Percentiles rank a stretch among this genome's conserved stretches.
phyloP scores from a whole-genome alignment of 2,329 filamentous ascomycete genomes.

The Cladosporium sp. region DNA sequence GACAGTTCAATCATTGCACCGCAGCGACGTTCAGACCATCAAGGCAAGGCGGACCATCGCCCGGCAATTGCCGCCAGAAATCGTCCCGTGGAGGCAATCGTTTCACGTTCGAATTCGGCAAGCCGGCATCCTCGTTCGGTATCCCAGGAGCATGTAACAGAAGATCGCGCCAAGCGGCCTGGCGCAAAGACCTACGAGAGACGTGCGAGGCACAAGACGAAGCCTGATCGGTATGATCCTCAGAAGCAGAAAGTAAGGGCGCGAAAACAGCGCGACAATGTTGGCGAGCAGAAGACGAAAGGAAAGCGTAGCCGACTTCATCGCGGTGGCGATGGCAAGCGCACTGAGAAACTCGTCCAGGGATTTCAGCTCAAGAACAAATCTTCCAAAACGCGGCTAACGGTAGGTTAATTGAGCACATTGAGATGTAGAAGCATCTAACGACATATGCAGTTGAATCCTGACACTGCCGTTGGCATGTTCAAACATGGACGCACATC shows the following conservation, averaged over 20 bases:
- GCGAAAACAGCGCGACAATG: conserved; percentile 15
- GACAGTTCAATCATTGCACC: conserved; percentile 26
- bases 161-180: neutral
- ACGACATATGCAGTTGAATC: conserved; percentile 36
- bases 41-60: neutral
- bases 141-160: neutral
- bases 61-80: neutral
- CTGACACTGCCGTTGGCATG: conserved; percentile 38
- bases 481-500: conserved; percentile 49
- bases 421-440: neutral
- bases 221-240: conserved; percentile 42
- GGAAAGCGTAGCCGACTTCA: conserved; percentile 32
- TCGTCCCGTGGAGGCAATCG: neutral
- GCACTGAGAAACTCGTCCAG: conserved; percentile 35
- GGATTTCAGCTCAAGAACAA: conserved; percentile 45
- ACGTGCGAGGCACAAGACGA: conserved; percentile 44
- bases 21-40: neutral
- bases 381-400: conserved; percentile 40
- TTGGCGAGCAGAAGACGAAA: conserved; percentile 19
- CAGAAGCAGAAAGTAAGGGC: conserved; percentile 32
- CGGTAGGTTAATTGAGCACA: conserved; percentile 32
- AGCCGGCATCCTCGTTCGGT: neutral
- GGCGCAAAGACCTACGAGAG: conserved; percentile 35
- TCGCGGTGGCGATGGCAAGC: conserved; percentile 34
- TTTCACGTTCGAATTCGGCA: neutral